Conservation (phyloP, 768 basidiomycete species). For the Lentinus brumalis region DNA sequence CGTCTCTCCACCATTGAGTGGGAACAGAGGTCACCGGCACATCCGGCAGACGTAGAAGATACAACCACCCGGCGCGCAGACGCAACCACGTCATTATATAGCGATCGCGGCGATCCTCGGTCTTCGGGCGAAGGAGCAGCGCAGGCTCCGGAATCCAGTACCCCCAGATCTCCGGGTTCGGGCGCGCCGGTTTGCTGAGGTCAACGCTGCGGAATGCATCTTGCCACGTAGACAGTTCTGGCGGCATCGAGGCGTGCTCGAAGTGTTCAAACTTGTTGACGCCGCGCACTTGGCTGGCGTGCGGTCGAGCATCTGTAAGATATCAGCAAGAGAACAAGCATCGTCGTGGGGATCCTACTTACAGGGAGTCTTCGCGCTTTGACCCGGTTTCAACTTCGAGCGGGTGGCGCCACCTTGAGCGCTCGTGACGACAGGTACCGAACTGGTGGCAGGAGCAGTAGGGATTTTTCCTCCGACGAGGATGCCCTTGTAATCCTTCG, state of each 20-base stretch:
- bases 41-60: not conserved
- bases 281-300: not conserved
- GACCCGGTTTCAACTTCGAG: too few relatives aligned
- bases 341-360: too few relatives aligned
- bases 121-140: not conserved
- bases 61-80: not conserved
- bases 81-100: not conserved
- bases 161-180: not conserved
- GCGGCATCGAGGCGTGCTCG: not conserved
- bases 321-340: too few relatives aligned
- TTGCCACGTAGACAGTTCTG: not conserved
- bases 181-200: not conserved
- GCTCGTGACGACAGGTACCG: too few relatives aligned
- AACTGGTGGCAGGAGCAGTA: too few relatives aligned
- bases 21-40: not conserved
- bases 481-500: not conserved
- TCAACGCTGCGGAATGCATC: not conserved
- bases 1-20: not conserved
- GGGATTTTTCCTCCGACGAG: not conserved
- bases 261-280: not conserved
- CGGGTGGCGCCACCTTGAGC: too few relatives aligned
- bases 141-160: slow-evolving; percentile 8
- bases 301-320: not conserved
- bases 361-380: not conserved
- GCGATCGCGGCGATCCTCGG: not conserved